These are phyloP conservation scores for Globisporangium mamillatum DNA, from an alignment of 352 stramenopile species.

Conservation along the genomic window DNA sequence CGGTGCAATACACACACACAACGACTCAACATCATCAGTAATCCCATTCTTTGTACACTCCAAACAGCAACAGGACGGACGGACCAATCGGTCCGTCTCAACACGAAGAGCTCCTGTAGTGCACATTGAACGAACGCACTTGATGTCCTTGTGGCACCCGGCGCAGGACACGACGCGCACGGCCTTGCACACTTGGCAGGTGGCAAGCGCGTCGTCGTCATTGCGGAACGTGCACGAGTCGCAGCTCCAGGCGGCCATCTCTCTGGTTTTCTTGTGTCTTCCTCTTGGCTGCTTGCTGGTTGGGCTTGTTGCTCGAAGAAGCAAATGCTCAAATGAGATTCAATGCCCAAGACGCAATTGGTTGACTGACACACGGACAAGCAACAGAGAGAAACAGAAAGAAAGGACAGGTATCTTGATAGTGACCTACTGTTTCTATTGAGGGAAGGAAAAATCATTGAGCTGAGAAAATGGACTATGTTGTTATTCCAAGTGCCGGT, in stretches of 20 bases:
- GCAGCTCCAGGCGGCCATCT: slow-evolving; percentile 15
- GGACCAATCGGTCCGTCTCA: background rate
- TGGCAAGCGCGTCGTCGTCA: slow-evolving; percentile 27
- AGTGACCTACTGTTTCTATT: too few species aligned
- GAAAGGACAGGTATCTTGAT: background rate
- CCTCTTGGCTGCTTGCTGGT: background rate
- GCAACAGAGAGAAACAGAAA: background rate
- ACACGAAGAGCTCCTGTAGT: background rate
- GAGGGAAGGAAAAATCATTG: background rate
- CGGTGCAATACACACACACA: background rate
- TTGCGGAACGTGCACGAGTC: slow-evolving; percentile 44
- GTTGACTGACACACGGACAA: too few species aligned
- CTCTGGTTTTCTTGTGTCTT: background rate
- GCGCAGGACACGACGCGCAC: slow-evolving; percentile 41
- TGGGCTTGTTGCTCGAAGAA: background rate
- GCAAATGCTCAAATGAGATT: background rate
- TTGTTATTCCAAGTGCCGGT: background rate
- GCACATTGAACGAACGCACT: slow-evolving; percentile 15
- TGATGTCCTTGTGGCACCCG: slow-evolving; percentile 18
- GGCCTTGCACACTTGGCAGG: slow-evolving; percentile 40
- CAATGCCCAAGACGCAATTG: too few species aligned
- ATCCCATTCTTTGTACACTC: background rate
- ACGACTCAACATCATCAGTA: background rate
- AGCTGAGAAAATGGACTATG: too few species aligned
- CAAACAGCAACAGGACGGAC: background rate